Evolutionary conservation across 2,329 filamentous ascomycete species (phyloP).

Genomic region (Lecanoromycetidae sp.): DNA sequence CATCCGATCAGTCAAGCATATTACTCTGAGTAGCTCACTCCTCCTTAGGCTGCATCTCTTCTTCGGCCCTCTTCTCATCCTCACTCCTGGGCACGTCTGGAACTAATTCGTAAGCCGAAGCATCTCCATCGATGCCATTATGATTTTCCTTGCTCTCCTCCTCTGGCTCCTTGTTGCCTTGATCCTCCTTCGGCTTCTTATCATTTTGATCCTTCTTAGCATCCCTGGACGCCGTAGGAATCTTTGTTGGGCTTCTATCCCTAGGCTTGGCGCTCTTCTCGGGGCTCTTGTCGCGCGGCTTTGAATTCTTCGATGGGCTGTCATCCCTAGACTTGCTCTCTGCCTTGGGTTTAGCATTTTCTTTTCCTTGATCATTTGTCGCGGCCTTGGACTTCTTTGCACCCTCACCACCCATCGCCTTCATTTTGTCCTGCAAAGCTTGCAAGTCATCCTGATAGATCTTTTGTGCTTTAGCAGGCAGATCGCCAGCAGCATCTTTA

Average conservation of each 20-base stretch:
- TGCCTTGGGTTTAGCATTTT: background rate
- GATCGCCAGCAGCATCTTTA: constrained; percentile 1
- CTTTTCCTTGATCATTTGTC: background rate
- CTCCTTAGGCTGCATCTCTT: constrained; percentile 15
- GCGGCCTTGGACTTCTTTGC: constrained; percentile 1
- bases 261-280: too few species aligned
- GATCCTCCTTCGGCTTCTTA: background rate
- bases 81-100: constrained; percentile 15
- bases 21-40: background rate
- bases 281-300: background rate
- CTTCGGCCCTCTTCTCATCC: constrained; percentile 16
- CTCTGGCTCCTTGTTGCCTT: background rate
- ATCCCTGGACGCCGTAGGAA: too few species aligned
- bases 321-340: constrained; percentile 2
- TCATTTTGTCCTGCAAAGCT: constrained; percentile 4
- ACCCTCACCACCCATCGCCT: constrained; percentile 1
- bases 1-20: too few species aligned
- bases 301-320: background rate
- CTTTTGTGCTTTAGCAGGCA: background rate
- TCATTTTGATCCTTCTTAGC: too few species aligned
- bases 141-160: background rate
- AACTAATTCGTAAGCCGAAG: constrained; percentile 15
- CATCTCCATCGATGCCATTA: background rate
- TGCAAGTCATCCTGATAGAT: background rate
- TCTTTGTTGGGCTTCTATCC: too few species aligned